Evolutionary conservation across 768 basidiomycete species (phyloP).

Genomic region (Suillus lakei): DNA sequence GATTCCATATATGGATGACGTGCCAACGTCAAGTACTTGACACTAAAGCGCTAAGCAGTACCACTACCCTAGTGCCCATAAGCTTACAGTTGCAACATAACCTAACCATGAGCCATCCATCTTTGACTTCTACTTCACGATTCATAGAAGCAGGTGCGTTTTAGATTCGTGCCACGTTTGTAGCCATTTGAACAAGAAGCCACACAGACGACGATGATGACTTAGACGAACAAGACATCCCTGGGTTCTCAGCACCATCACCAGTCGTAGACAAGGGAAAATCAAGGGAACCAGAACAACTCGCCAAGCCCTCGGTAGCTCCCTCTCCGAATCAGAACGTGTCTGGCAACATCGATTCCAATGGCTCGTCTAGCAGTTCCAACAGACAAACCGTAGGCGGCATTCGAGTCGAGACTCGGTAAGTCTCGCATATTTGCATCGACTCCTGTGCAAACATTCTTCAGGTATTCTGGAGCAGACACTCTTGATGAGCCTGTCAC

Average conservation of each 20-base stretch:
- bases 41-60: not conserved
- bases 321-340: constrained; percentile 43
- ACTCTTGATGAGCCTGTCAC: constrained; percentile 93
- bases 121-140: constrained; percentile 64
- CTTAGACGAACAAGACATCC: constrained; percentile 80
- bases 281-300: constrained; percentile 60
- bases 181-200: constrained; percentile 13
- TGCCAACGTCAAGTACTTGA: too few relatives aligned
- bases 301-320: constrained; percentile 45
- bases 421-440: constrained; percentile 24
- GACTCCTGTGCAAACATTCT: not conserved
- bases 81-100: not conserved
- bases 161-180: not conserved
- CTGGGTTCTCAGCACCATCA: constrained; percentile 75
- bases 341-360: constrained; percentile 76
- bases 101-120: constrained; percentile 25
- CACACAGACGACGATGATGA: constrained; percentile 68
- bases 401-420: constrained; percentile 89
- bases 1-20: not conserved
- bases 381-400: constrained; percentile 79
- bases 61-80: not conserved
- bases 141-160: constrained; percentile 81
- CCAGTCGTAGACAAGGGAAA: constrained; percentile 70
- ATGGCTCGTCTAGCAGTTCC: constrained; percentile 45
- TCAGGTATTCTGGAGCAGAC: constrained; percentile 76